phyloP scores from a whole-genome alignment of 768 basidiomycete species.

The Leccinum imitatum region DNA sequence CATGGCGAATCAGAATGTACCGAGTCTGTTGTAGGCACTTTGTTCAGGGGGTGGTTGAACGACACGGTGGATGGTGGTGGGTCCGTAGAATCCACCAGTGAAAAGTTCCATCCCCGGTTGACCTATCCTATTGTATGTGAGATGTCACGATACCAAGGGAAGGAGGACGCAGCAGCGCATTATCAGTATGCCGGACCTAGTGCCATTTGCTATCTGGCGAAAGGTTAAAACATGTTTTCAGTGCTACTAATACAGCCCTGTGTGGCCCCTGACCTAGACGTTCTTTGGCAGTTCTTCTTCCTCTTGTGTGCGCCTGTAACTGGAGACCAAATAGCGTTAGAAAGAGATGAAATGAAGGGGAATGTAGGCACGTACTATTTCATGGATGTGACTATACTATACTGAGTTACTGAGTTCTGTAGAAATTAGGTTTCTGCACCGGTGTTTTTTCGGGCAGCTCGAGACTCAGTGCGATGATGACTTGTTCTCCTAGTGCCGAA shows the following conservation, averaged over 20 bases:
- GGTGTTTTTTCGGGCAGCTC: constrained; percentile 54
- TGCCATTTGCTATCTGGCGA: constrained; percentile 52
- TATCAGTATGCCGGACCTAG: constrained; percentile 57
- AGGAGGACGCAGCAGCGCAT: constrained; percentile 44
- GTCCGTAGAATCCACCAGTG: constrained; percentile 56
- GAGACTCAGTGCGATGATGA: constrained; percentile 45
- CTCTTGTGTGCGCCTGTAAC: constrained; percentile 48
- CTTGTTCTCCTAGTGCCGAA: not conserved
- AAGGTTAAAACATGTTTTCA: constrained; percentile 34
- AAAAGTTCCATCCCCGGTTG: constrained; percentile 60
- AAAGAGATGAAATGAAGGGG: not conserved
- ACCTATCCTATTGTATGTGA: constrained; percentile 36
- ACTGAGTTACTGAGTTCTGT: constrained; percentile 5
- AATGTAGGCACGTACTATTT: constrained; percentile 23
- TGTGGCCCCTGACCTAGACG: constrained; percentile 61
- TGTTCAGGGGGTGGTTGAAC: constrained; percentile 57
- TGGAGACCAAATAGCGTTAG: constrained; percentile 15
- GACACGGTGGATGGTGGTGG: constrained; percentile 62
- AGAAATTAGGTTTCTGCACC: constrained; percentile 46
- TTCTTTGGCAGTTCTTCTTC: constrained; percentile 51
- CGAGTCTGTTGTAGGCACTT: constrained; percentile 45
- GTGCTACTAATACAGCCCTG: constrained; percentile 29
- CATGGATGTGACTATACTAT: constrained; percentile 35
- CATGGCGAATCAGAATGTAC: constrained; percentile 56
- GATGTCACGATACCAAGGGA: not conserved